Conservation (phyloP, 495 filamentous ascomycete species). For the Penicillium taxi region DNA sequence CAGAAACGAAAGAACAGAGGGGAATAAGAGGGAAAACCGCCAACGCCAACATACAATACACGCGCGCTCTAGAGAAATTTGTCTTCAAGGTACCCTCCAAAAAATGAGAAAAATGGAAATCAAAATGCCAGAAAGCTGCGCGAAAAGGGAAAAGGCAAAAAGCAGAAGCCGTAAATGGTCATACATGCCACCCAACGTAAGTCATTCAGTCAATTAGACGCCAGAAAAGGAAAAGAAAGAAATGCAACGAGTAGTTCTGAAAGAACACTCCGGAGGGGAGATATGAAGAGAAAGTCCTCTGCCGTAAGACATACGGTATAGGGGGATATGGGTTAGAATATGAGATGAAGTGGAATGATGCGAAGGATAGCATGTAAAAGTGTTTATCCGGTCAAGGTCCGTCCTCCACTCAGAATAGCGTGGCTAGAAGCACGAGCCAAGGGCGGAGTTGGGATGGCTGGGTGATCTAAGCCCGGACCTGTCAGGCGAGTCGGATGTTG, state of each 20-base stretch:
- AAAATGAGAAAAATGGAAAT: slow-evolving; percentile 8
- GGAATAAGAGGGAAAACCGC: slow-evolving; percentile 13
- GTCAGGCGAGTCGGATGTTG: slow-evolving; percentile 23
- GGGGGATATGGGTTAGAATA: too few relatives aligned
- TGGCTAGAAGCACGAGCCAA: slow-evolving; percentile 38
- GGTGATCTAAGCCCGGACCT: slow-evolving; percentile 28
- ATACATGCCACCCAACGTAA: too few relatives aligned
- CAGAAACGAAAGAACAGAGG: slow-evolving; percentile 11
- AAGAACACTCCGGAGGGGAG: too few relatives aligned
- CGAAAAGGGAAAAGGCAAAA: too few relatives aligned
- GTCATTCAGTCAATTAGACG: too few relatives aligned
- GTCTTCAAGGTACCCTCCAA: slow-evolving; percentile 32
- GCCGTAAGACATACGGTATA: too few relatives aligned
- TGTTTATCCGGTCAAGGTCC: slow-evolving; percentile 34
- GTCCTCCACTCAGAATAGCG: slow-evolving; percentile 45
- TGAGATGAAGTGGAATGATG: too few relatives aligned
- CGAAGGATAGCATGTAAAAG: too few relatives aligned
- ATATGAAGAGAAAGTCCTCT: too few relatives aligned
- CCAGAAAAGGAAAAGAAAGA: too few relatives aligned
- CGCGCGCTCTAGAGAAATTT: slow-evolving; percentile 38
- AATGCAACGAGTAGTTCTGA: too few relatives aligned
- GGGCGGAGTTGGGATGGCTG: slow-evolving; percentile 30
- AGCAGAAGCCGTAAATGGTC: too few relatives aligned
- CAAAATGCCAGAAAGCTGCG: not conserved
- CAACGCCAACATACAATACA: slow-evolving; percentile 37